Conservation (phyloP, 2,329 filamentous ascomycete species). For the Trichoderma citrinoviride region DNA sequence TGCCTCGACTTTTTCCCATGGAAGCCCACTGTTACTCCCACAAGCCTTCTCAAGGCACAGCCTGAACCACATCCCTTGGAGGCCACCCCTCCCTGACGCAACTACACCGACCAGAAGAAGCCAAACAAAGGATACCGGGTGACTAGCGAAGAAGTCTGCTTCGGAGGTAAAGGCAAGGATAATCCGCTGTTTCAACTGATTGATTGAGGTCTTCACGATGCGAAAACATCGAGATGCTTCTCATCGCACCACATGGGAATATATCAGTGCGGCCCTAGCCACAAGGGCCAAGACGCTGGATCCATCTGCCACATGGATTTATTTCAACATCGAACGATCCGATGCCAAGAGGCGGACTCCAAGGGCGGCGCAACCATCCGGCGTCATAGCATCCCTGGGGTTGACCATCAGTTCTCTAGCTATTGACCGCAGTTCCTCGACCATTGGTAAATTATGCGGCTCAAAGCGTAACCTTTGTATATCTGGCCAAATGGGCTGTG, state of each 20-base stretch:
- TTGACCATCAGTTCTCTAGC: not conserved
- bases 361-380: not conserved
- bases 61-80: conserved; percentile 1
- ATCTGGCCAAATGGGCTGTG: not conserved
- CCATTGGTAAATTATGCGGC: not conserved
- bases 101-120: not conserved
- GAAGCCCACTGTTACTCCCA: not conserved
- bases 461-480: not conserved
- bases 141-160: not conserved
- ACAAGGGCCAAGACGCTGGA: not conserved
- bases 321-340: not conserved
- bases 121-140: not conserved
- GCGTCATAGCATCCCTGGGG: not conserved
- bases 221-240: not conserved
- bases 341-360: not conserved
- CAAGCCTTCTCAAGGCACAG: not conserved
- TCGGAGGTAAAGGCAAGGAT: not conserved
- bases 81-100: not conserved
- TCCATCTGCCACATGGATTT: not conserved
- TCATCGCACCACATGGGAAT: not conserved
- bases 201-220: not conserved
- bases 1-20: not conserved
- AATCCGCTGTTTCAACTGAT: not conserved
- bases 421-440: not conserved
- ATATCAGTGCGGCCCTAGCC: not conserved